These are phyloP conservation scores for Rhizopogon vesiculosus DNA, from an alignment of 768 basidiomycete genomes.

Conservation along the genomic window DNA sequence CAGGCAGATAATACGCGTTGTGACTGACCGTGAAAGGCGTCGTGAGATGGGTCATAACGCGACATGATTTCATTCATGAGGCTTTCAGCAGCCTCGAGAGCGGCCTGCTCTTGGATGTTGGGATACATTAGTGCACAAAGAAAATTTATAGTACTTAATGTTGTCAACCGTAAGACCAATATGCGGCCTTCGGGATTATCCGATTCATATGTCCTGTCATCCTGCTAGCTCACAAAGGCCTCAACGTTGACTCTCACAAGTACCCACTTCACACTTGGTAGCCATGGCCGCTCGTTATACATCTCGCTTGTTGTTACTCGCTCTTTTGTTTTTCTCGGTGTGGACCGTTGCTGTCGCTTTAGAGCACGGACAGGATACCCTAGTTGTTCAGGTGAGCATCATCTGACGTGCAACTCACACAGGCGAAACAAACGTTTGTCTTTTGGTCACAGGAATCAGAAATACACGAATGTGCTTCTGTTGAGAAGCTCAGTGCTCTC, in stretches of 20 bases:
- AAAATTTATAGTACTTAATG: no score
- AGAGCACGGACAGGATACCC: constrained; percentile 14
- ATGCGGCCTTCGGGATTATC: constrained; percentile 20
- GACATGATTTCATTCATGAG: constrained; percentile 74
- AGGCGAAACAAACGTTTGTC: constrained; percentile 8
- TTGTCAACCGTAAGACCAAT: no score
- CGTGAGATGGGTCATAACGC: constrained; percentile 77
- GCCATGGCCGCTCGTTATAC: constrained; percentile 15
- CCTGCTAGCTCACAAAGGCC: neutral
- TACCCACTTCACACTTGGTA: constrained; percentile 3
- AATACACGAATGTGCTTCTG: constrained; percentile 35
- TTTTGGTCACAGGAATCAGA: constrained; percentile 35
- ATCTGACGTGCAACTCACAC: constrained; percentile 4
- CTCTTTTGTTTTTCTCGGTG: constrained; percentile 38
- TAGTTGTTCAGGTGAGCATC: constrained; percentile 27
- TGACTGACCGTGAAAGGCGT: constrained; percentile 66
- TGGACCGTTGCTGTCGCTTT: constrained; percentile 14
- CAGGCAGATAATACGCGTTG: neutral
- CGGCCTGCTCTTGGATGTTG: constrained; percentile 43
- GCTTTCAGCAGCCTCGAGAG: constrained; percentile 56
- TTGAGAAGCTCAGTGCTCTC: constrained; percentile 48
- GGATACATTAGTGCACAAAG: constrained; percentile 38
- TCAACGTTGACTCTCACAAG: constrained; percentile 1
- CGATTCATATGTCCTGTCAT: neutral
- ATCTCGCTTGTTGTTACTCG: constrained; percentile 28